Conservation (phyloP, 306 rosid genomes). For the Pyrus communis region DNA sequence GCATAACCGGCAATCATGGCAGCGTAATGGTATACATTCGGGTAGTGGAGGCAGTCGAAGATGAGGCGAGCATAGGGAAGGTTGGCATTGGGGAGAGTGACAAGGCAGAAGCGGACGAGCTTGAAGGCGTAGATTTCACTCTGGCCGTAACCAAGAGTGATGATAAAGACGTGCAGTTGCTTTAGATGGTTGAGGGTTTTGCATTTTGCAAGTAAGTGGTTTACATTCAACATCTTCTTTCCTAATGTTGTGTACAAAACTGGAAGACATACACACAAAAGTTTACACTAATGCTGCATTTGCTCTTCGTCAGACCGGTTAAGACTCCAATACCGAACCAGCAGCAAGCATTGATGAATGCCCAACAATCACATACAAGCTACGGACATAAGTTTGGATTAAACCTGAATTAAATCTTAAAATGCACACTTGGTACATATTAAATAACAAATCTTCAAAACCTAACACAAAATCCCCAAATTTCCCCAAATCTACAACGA, state of each 20-base stretch:
- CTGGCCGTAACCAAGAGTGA: constrained; percentile 49
- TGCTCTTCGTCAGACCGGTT: too few relatives aligned
- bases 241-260: background rate
- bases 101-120: constrained; percentile 56
- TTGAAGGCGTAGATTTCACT: constrained; percentile 69
- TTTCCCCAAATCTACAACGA: too few relatives aligned
- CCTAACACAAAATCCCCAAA: too few relatives aligned
- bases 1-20: constrained; percentile 71
- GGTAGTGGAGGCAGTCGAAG: constrained; percentile 42
- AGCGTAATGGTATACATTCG: constrained; percentile 55
- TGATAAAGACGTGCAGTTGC: constrained; percentile 58
- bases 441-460: too few relatives aligned
- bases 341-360: too few relatives aligned
- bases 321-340: too few relatives aligned
- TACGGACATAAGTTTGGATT: too few relatives aligned
- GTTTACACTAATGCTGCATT: too few relatives aligned
- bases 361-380: too few relatives aligned
- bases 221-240: constrained; percentile 6
- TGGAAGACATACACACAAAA: too few relatives aligned
- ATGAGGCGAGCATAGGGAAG: constrained; percentile 50
- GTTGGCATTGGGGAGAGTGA: constrained; percentile 31
- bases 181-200: constrained; percentile 46
- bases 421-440: too few relatives aligned
- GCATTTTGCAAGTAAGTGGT: constrained; percentile 37
- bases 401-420: too few relatives aligned